Conservation (phyloP, 2,329 filamentous ascomycete species). For the Sarocladium strictum region DNA sequence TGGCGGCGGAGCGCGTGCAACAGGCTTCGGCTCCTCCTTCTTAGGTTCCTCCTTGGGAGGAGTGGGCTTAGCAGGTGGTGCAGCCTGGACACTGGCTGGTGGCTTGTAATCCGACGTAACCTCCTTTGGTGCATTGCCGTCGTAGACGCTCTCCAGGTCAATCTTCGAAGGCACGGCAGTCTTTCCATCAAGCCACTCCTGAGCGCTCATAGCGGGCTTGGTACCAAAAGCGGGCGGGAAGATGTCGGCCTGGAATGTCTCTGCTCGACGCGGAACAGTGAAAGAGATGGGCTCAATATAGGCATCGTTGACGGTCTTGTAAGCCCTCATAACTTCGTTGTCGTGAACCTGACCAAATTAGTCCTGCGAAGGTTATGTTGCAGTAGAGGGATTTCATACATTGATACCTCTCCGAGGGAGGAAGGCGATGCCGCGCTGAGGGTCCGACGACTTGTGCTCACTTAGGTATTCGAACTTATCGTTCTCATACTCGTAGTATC, state of each 20-base stretch:
- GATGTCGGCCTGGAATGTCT: slow-evolving; percentile 95
- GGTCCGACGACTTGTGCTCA: slow-evolving; percentile 94
- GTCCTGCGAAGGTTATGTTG: neutral
- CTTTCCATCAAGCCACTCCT: slow-evolving; percentile 85
- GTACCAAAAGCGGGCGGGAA: slow-evolving; percentile 79
- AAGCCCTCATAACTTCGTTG: slow-evolving; percentile 91
- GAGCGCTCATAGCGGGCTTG: slow-evolving; percentile 72
- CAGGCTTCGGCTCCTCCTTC: slow-evolving; percentile 50
- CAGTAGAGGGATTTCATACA: slow-evolving; percentile 37
- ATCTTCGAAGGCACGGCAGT: slow-evolving; percentile 83
- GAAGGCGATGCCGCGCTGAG: slow-evolving; percentile 91
- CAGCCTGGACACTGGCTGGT: slow-evolving; percentile 29
- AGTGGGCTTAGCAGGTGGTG: slow-evolving; percentile 35
- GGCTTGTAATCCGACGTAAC: slow-evolving; percentile 65
- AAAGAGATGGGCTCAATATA: slow-evolving; percentile 98
- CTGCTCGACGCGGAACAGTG: slow-evolving; percentile 87
- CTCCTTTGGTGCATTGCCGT: slow-evolving; percentile 74
- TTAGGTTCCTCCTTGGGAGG: slow-evolving; percentile 36
- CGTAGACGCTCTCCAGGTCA: slow-evolving; percentile 86
- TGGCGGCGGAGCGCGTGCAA: slow-evolving; percentile 45
- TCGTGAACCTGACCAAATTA: slow-evolving; percentile 64
- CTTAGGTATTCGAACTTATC: slow-evolving; percentile 98
- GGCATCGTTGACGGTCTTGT: slow-evolving; percentile 91
- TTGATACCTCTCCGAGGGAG: slow-evolving; percentile 93
- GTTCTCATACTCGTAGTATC: slow-evolving; percentile 97